These are phyloP conservation scores for Lasiosphaeriaceae sp. DNA, from an alignment of 495 filamentous ascomycete genomes.

Conservation along the genomic window DNA sequence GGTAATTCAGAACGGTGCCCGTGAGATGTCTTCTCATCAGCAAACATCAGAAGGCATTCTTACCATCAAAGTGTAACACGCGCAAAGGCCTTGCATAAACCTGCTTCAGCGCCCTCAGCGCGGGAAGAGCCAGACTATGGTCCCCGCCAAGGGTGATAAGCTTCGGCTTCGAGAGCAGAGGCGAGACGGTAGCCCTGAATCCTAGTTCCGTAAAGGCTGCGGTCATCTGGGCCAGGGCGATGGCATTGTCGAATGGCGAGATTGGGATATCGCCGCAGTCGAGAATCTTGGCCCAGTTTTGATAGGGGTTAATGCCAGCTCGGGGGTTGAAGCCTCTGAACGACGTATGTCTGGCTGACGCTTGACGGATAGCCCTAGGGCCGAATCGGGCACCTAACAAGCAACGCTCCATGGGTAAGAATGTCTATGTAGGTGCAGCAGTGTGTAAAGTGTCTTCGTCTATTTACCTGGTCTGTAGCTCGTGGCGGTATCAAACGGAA, in stretches of 20 bases:
- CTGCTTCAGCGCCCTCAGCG: conserved; percentile 65
- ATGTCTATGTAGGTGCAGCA: background rate
- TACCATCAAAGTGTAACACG: conserved; percentile 78
- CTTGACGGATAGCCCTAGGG: conserved; percentile 75
- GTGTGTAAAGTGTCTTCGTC: background rate
- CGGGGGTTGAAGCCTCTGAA: conserved; percentile 76
- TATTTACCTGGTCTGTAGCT: conserved; percentile 67
- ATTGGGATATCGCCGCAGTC: conserved; percentile 86
- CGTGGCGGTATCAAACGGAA: conserved; percentile 80
- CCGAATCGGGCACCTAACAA: conserved; percentile 69
- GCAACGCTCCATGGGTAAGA: no score
- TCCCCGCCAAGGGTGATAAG: conserved; percentile 79
- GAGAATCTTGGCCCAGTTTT: conserved; percentile 66
- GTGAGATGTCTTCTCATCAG: no score
- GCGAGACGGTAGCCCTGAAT: conserved; percentile 25
- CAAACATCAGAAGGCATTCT: conserved; percentile 25
- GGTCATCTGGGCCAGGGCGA: conserved; percentile 74
- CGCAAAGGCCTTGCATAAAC: conserved; percentile 68
- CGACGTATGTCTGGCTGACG: conserved; percentile 66
- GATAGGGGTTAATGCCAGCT: conserved; percentile 72
- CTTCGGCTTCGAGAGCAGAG: conserved; percentile 48
- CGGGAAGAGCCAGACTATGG: conserved; percentile 73
- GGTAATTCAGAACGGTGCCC: conserved; percentile 4
- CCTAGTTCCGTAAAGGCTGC: conserved; percentile 59
- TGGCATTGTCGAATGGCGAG: conserved; percentile 70